A percentile compares a stretch with the other conserved stretches of the same genome.
phyloP scores from a whole-genome alignment of 306 rosid genomes.

The Datisca glomerata region DNA sequence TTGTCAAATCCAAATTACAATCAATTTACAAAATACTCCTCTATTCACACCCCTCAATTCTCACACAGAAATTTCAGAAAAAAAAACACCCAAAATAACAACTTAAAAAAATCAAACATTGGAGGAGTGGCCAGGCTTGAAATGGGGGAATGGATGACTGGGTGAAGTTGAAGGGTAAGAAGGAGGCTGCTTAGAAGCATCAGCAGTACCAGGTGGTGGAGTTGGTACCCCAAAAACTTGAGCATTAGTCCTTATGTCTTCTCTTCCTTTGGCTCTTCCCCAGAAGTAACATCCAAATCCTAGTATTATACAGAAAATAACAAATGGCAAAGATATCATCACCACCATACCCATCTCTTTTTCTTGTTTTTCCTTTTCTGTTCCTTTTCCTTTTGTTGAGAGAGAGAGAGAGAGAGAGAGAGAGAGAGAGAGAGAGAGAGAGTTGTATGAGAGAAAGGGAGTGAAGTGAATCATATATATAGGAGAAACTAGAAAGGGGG shows the following conservation, averaged over 20 bases:
- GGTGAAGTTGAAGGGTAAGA: background rate
- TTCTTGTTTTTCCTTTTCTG: too few relatives aligned
- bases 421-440: background rate
- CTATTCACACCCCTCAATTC: too few relatives aligned
- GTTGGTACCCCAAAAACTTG: slow-evolving; percentile 63
- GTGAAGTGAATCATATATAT: too few relatives aligned
- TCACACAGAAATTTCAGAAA: too few relatives aligned
- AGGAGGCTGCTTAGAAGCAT: slow-evolving; percentile 17
- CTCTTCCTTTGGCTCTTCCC: slow-evolving; percentile 59
- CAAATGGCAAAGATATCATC: slow-evolving; percentile 77
- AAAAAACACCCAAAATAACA: background rate
- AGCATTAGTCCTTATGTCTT: slow-evolving; percentile 36
- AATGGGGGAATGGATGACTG: background rate
- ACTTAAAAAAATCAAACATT: slow-evolving; percentile 25
- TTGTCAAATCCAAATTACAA: too few relatives aligned
- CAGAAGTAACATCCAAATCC: slow-evolving; percentile 84
- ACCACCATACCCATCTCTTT: slow-evolving; percentile 81
- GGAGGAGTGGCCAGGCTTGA: slow-evolving; percentile 35
- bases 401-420: too few relatives aligned
- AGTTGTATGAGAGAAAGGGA: background rate
- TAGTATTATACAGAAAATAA: slow-evolving; percentile 46
- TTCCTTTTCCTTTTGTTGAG: too few relatives aligned
- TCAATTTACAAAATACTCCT: too few relatives aligned
- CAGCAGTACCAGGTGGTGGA: slow-evolving; percentile 47
- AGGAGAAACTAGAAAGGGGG: too few relatives aligned